Evolutionary conservation across 306 rosid species (phyloP).

Genomic region (Mimosa bimucronata): DNA sequence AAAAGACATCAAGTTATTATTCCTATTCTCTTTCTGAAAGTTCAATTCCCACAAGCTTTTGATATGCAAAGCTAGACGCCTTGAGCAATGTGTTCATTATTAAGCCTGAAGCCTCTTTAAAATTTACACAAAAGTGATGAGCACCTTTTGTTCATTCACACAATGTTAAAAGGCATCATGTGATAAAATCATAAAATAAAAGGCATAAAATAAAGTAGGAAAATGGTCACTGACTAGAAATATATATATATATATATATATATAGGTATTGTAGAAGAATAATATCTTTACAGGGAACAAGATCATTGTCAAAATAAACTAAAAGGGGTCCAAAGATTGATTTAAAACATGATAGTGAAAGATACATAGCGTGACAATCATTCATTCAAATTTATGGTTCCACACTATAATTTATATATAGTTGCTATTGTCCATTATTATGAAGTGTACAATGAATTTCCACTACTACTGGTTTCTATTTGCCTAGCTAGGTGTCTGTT

Average conservation of each 20-base stretch:
- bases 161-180: too few species aligned
- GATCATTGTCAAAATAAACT: neutral
- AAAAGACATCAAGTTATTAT: too few species aligned
- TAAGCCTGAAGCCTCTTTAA: neutral
- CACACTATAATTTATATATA: neutral
- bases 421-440: neutral
- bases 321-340: neutral
- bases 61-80: neutral
- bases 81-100: neutral
- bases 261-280: neutral
- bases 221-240: neutral
- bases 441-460: neutral
- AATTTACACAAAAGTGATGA: neutral
- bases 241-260: neutral
- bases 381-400: conserved; percentile 10
- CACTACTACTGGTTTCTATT: neutral
- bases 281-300: neutral
- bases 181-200: too few species aligned
- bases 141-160: neutral
- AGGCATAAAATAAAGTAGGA: neutral
- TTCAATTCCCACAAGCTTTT: neutral
- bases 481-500: neutral
- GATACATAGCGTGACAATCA: conserved; percentile 5
- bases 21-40: too few species aligned
- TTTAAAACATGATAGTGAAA: neutral